Evolutionary conservation across 306 rosid species (phyloP).

Genomic region (Neltuma alba): DNA sequence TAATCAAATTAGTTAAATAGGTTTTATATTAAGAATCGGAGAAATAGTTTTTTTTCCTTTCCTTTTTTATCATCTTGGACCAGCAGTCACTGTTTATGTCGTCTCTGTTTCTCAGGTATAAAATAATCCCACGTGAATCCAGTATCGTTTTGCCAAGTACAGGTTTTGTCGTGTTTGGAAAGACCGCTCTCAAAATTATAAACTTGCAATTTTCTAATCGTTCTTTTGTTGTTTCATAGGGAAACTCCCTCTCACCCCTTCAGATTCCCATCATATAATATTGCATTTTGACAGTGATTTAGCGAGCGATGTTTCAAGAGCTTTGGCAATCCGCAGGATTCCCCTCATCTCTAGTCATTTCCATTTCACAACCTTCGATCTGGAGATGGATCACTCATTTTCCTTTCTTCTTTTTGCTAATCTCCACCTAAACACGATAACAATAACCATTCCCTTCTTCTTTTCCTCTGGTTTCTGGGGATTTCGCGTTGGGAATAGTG

Average conservation of each 20-base stretch:
- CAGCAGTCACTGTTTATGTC: background rate
- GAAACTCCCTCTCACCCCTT: background rate
- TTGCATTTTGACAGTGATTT: background rate
- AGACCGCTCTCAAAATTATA: slow-evolving; percentile 1
- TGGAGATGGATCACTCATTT: background rate
- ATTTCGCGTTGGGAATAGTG: background rate
- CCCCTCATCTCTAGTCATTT: slow-evolving; percentile 38
- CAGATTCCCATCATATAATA: slow-evolving; percentile 29
- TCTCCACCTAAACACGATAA: background rate
- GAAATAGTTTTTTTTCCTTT: no score
- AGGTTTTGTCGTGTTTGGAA: slow-evolving; percentile 29
- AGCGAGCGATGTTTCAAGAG: slow-evolving; percentile 43
- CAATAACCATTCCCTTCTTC: background rate
- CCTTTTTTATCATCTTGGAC: background rate
- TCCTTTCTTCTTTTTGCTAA: background rate
- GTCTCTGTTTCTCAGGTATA: background rate
- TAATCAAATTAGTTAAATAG: no score
- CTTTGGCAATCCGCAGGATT: slow-evolving; percentile 41
- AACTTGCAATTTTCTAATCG: slow-evolving; percentile 4
- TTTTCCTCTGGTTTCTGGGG: background rate
- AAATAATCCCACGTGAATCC: slow-evolving; percentile 35
- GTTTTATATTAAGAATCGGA: no score
- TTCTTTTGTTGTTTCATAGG: background rate
- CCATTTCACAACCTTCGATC: slow-evolving; percentile 28
- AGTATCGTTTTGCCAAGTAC: slow-evolving; percentile 29